Evolutionary conservation across 306 rosid species (phyloP).

Genomic region (Vigna trinervia): DNA sequence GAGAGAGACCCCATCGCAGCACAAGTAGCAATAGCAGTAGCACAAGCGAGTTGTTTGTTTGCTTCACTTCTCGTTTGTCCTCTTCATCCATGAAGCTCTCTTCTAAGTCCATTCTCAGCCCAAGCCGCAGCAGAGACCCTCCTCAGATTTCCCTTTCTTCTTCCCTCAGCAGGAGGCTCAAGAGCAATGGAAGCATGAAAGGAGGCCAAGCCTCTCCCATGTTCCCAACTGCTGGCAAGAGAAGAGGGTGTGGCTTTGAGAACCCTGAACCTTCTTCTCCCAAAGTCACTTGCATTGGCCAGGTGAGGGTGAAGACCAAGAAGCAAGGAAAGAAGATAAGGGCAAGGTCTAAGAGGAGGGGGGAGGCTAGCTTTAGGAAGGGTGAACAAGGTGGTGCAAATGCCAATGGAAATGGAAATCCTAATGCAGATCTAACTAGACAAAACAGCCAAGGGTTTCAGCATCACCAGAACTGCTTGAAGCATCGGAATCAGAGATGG

Average conservation of each 20-base stretch:
- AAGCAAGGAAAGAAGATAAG: slow-evolving; percentile 89
- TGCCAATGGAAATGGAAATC: slow-evolving; percentile 5
- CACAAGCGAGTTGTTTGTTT: slow-evolving; percentile 76
- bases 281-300: slow-evolving; percentile 94
- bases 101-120: slow-evolving; percentile 83
- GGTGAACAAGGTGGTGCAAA: slow-evolving; percentile 34
- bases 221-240: slow-evolving; percentile 80
- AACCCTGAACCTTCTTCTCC: slow-evolving; percentile 98
- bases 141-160: slow-evolving; percentile 83
- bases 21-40: slow-evolving; percentile 45
- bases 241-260: slow-evolving; percentile 69
- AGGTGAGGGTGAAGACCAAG: slow-evolving; percentile 89
- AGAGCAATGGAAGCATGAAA: slow-evolving; percentile 79
- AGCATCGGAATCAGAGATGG: slow-evolving; percentile 84
- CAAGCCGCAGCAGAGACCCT: slow-evolving; percentile 69
- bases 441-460: slow-evolving; percentile 53
- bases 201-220: slow-evolving; percentile 93
- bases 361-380: slow-evolving; percentile 75
- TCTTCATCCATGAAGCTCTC: slow-evolving; percentile 87
- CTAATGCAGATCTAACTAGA: slow-evolving; percentile 51
- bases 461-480: slow-evolving; percentile 51
- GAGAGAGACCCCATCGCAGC: slow-evolving; percentile 58
- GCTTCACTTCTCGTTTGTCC: slow-evolving; percentile 81
- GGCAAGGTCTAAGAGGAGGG: slow-evolving; percentile 66
- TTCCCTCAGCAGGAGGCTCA: slow-evolving; percentile 79